phyloP scores from a whole-genome alignment of 371 early-diverging fungal genomes.

The Mucor lusitanicus region DNA sequence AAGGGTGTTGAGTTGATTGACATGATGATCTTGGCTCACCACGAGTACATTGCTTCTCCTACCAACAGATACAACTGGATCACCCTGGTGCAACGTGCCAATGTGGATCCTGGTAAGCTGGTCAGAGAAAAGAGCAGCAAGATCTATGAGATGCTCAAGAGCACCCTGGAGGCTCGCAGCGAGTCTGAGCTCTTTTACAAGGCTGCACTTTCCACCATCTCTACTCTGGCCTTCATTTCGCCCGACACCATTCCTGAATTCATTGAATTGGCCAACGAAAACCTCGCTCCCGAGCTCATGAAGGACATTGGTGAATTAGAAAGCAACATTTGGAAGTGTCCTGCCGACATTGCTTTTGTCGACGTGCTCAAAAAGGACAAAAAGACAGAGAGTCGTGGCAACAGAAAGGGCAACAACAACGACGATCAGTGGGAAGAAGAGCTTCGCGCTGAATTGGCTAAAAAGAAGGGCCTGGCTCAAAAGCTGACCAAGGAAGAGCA shows the following conservation, averaged over 20 bases:
- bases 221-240: constrained; percentile 60
- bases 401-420: constrained; percentile 57
- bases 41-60: constrained; percentile 68
- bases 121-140: constrained; percentile 46
- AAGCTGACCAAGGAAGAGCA: constrained; percentile 86
- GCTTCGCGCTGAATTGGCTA: constrained; percentile 76
- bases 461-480: constrained; percentile 61
- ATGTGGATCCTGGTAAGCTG: constrained; percentile 73
- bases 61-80: constrained; percentile 85
- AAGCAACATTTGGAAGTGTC: constrained; percentile 68
- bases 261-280: constrained; percentile 43
- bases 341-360: constrained; percentile 66
- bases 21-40: constrained; percentile 72
- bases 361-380: constrained; percentile 61
- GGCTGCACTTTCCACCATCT: constrained; percentile 59
- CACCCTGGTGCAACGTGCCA: constrained; percentile 74
- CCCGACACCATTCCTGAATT: constrained; percentile 53
- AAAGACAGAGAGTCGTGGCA: constrained; percentile 52
- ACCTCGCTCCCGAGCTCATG: constrained; percentile 50
- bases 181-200: constrained; percentile 50
- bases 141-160: constrained; percentile 48
- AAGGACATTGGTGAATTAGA: constrained; percentile 57
- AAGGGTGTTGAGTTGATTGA: constrained; percentile 62
- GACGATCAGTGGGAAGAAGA: constrained; percentile 89
- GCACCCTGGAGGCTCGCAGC: constrained; percentile 25